Percentiles rank a stretch among this genome's conserved stretches.
Evolutionary conservation across 768 basidiomycete species (phyloP).

Genomic region (Amanita thiersii): DNA sequence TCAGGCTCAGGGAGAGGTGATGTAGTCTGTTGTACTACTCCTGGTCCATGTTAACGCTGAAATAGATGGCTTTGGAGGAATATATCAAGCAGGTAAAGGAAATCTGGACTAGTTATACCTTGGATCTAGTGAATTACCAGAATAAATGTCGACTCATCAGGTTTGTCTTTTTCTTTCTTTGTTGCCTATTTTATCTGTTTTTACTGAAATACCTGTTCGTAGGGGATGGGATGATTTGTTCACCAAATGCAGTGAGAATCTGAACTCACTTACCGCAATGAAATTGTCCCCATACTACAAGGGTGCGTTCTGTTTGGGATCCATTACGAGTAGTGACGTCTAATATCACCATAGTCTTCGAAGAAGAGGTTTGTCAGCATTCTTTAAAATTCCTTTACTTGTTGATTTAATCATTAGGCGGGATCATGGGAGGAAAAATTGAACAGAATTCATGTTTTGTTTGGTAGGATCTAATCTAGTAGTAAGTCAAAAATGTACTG

Average conservation of each 20-base stretch:
- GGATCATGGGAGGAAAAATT: constrained; percentile 95
- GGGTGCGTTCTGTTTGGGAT: constrained; percentile 35
- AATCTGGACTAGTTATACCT: constrained; percentile 90
- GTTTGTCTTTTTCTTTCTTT: constrained; percentile 28
- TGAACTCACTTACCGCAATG: constrained; percentile 96
- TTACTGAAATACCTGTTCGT: constrained; percentile 8
- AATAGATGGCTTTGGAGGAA: constrained; percentile 90
- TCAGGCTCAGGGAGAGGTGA: constrained; percentile 95
- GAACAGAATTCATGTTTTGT: constrained; percentile 92
- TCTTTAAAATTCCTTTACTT: constrained; percentile 2
- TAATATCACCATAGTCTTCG: constrained; percentile 50
- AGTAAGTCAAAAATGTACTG: not conserved
- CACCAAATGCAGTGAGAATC: constrained; percentile 93
- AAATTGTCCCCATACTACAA: constrained; percentile 98
- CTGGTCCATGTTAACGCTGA: constrained; percentile 16
- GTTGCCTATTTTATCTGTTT: not conserved
- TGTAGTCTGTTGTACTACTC: constrained; percentile 11
- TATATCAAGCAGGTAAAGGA: constrained; percentile 97
- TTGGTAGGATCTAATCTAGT: constrained; percentile 46
- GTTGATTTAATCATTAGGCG: constrained; percentile 34
- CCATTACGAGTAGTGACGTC: not conserved
- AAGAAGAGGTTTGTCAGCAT: constrained; percentile 59
- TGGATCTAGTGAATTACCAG: constrained; percentile 97
- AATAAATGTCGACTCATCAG: constrained; percentile 95
- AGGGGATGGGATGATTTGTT: constrained; percentile 98